Evolutionary conservation across 129 eudicot species (phyloP), one percentile per base, ranked within the genome.

Genomic region (Ambrosia trifida): DNA sequence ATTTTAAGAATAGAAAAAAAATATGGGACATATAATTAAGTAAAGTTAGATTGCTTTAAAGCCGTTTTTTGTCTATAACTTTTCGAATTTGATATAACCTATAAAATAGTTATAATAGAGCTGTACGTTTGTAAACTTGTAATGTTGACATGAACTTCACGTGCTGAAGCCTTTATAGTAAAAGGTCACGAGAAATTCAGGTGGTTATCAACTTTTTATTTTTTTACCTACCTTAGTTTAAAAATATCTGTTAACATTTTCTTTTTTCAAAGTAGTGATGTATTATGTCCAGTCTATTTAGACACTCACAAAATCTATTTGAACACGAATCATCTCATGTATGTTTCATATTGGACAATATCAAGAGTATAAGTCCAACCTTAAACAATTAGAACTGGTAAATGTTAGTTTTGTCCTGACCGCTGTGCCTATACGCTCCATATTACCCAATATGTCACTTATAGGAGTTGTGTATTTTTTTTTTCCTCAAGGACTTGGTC

Each of bases 141-240:
- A 44, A 45, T 76, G 51, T 76, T 56, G 74, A 76, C 38, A 45
- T 66, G 52, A 74, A 76, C 74, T 11, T 28, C 31, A 24, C n/a
- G n/a, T n/a, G n/a, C 50, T 51, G 18, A 76, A 75, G 56, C 60
- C 80, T 66, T 75, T 54, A 73, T 16, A 43, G 73, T 66, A 66
- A 76, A 67, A 67, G 61, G 61, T 76, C 74, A 76, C 80, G 74
- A 43, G 80, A 76, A 66, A 66, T 30, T 56, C 68, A 76, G 41
- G 74, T 76, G 60, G 31, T 59, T 57, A 44, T 43, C 49, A 11
- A 76, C 72, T 51, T 75, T 75, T 24, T 76, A 66, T 51, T 75
- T 75, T 24, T 76, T 66, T 66, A 76, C 68, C 80, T 13, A 67
- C 64, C 54, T 50, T 6, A 50, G 43, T 49, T 33, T 14, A 32